phyloP scores from a whole-genome alignment of 495 filamentous ascomycete genomes.

The Daldinia caldariorum region DNA sequence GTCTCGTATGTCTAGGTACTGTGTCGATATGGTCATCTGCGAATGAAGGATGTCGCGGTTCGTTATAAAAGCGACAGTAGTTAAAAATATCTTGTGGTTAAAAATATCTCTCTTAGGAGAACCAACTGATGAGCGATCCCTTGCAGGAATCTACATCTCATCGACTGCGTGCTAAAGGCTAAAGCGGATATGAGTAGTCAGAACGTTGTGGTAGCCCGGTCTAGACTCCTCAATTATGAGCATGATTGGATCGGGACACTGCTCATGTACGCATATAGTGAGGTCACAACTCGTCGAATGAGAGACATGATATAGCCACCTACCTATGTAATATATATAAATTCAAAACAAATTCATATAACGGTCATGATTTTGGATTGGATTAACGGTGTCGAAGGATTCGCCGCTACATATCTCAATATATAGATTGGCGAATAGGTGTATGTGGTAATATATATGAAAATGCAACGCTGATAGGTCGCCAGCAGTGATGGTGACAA shows the following conservation, averaged over 20 bases:
- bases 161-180: background rate
- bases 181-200: background rate
- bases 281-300: background rate
- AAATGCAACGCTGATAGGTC: conserved; percentile 1
- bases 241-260: background rate
- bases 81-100: no score
- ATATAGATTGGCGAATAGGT: background rate
- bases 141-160: background rate
- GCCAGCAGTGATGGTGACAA: background rate
- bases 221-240: background rate
- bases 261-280: background rate
- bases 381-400: background rate
- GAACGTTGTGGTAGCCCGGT: background rate
- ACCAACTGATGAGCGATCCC: background rate
- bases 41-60: background rate
- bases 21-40: background rate
- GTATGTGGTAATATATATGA: conserved; percentile 1
- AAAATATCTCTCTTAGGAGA: background rate
- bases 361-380: background rate
- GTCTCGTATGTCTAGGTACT: background rate
- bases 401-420: background rate
- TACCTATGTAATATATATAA: background rate
- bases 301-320: no score
- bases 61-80: no score
- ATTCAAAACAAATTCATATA: no score